These are phyloP conservation scores for Mariannaea elegans DNA, from an alignment of 2,329 filamentous ascomycete genomes.

Conservation along the genomic window DNA sequence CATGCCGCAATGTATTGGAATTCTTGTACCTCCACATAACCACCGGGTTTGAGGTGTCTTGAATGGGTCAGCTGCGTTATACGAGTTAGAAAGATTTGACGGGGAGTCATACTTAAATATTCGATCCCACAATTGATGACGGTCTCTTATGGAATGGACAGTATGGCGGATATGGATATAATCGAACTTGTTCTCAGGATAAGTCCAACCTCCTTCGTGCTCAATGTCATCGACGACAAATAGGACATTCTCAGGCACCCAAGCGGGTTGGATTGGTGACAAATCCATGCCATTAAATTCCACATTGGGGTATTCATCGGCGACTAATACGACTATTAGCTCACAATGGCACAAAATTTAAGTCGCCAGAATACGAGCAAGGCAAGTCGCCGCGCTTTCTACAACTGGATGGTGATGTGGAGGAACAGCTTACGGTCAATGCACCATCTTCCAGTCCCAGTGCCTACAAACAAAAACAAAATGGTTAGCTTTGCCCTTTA, in stretches of 20 bases:
- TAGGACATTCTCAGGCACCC: slow-evolving; percentile 60
- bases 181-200: slow-evolving; percentile 56
- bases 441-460: slow-evolving; percentile 61
- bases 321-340: slow-evolving; percentile 48
- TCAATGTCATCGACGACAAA: slow-evolving; percentile 64
- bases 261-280: slow-evolving; percentile 62
- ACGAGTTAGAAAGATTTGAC: no score
- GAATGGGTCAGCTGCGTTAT: neutral
- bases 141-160: slow-evolving; percentile 55
- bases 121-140: slow-evolving; percentile 51
- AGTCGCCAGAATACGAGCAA: no score
- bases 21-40: slow-evolving; percentile 61
- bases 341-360: no score
- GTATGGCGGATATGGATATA: slow-evolving; percentile 60
- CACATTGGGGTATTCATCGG: slow-evolving; percentile 55
- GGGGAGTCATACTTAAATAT: slow-evolving; percentile 52
- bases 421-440: slow-evolving; percentile 54
- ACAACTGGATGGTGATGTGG: no score
- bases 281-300: slow-evolving; percentile 59
- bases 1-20: slow-evolving; percentile 51
- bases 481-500: neutral
- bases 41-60: slow-evolving; percentile 61
- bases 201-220: slow-evolving; percentile 58
- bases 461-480: slow-evolving; percentile 46
- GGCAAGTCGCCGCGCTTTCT: neutral